Conservation (phyloP, 2,329 filamentous ascomycete species). For the Ophiostoma pallidulum region DNA sequence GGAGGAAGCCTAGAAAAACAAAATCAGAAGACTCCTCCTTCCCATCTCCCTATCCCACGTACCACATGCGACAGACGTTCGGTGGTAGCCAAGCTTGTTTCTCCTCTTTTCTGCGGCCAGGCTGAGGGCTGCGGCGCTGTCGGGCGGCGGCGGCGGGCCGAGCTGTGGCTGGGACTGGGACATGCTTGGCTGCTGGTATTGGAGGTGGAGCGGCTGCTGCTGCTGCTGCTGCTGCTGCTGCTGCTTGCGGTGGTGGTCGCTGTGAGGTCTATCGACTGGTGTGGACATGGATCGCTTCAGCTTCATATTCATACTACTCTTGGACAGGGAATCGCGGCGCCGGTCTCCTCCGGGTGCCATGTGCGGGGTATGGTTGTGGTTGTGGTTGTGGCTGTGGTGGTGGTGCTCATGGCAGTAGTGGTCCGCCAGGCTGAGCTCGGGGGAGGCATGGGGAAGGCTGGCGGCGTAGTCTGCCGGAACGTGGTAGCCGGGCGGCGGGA, state of each 20-base stretch:
- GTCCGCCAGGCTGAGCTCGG: conserved; percentile 19
- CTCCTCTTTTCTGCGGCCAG: conserved; percentile 48
- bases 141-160: conserved; percentile 21
- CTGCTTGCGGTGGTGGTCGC: too few species aligned
- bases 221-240: too few species aligned
- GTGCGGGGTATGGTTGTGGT: too few species aligned
- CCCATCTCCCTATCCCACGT: conserved; percentile 35
- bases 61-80: conserved; percentile 94
- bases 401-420: too few species aligned
- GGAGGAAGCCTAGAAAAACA: too few species aligned
- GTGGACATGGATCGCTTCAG: conserved; percentile 42
- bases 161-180: conserved; percentile 20
- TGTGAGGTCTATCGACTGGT: conserved; percentile 35
- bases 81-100: conserved; percentile 92
- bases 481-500: conserved; percentile 33
- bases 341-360: conserved; percentile 27
- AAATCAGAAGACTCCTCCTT: conserved; percentile 12
- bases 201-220: too few species aligned
- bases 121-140: conserved; percentile 26
- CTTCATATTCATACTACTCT: conserved; percentile 30
- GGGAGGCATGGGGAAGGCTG: conserved; percentile 15
- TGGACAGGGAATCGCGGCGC: conserved; percentile 30
- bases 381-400: too few species aligned
- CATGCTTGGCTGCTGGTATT: conserved; percentile 16
- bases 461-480: conserved; percentile 16